phyloP scores from a whole-genome alignment of 768 basidiomycete species.

The Rhodotorula graminis region DNA sequence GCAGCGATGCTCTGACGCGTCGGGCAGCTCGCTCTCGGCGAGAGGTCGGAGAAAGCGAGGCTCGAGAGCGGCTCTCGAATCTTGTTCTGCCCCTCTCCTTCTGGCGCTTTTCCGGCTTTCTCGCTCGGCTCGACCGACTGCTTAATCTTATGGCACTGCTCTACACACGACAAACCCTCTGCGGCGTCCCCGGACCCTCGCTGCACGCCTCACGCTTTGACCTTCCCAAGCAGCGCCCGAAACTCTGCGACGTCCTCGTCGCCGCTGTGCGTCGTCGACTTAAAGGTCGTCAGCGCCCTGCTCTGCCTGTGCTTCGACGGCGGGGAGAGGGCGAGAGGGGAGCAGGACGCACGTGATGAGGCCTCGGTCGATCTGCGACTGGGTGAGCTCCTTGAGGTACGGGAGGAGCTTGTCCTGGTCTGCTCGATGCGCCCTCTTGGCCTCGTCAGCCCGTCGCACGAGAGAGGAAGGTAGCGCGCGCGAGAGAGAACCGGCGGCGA shows the following conservation, averaged over 20 bases:
- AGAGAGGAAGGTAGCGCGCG: too few relatives aligned
- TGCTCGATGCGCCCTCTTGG: slow-evolving; percentile 36
- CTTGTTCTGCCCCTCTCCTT: background rate
- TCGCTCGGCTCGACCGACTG: too few relatives aligned
- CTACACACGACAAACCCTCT: background rate
- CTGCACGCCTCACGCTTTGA: background rate
- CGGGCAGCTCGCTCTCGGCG: too few relatives aligned
- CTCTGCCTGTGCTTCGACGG: too few relatives aligned
- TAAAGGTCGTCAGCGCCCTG: background rate
- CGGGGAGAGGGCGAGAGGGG: slow-evolving; percentile 1
- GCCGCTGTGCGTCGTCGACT: slow-evolving; percentile 5
- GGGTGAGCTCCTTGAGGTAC: slow-evolving; percentile 46
- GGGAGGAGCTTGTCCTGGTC: slow-evolving; percentile 46
- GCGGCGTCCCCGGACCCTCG: background rate
- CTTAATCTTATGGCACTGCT: background rate
- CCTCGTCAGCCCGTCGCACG: slow-evolving; percentile 32
- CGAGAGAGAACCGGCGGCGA: too few relatives aligned
- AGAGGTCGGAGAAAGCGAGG: too few relatives aligned
- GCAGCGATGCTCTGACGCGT: too few relatives aligned
- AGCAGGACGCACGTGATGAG: slow-evolving; percentile 44
- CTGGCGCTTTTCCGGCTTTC: too few relatives aligned
- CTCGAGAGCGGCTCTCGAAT: too few relatives aligned
- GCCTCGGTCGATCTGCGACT: slow-evolving; percentile 46
- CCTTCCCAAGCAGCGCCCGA: slow-evolving; percentile 30
- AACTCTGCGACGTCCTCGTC: slow-evolving; percentile 41